A percentile compares a stretch with the other conserved stretches of the same genome.
These are phyloP conservation scores for Diaporthe ampelina DNA, from an alignment of 2,329 filamentous ascomycete species.

Conservation along the genomic window DNA sequence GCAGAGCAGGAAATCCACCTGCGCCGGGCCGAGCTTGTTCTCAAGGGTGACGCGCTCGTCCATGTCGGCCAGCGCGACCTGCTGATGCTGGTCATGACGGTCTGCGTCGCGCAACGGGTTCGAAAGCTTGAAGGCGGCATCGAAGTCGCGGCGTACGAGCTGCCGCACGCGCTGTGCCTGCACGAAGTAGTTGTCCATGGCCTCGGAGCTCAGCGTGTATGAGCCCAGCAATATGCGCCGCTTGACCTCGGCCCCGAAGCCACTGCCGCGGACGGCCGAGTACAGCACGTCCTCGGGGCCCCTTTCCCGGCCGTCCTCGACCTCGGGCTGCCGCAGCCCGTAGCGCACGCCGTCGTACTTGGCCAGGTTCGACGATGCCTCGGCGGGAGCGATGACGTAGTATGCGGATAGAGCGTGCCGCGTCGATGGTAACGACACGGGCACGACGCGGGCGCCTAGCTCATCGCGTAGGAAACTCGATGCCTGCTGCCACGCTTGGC, in stretches of 20 bases:
- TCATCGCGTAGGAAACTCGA: conserved; percentile 69
- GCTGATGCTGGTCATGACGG: conserved; percentile 48
- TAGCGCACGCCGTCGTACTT: conserved; percentile 99
- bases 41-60: conserved; percentile 64
- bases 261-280: conserved; percentile 78
- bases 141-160: conserved; percentile 88
- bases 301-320: conserved; percentile 55
- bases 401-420: conserved; percentile 91
- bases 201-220: conserved; percentile 89
- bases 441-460: conserved; percentile 79
- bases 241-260: conserved; percentile 88
- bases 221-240: conserved; percentile 90
- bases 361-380: conserved; percentile 94
- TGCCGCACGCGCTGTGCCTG: conserved; percentile 91
- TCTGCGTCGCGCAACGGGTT: conserved; percentile 74
- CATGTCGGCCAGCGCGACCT: conserved; percentile 74
- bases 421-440: conserved; percentile 86
- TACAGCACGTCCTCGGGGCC: conserved; percentile 78
- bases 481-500: conserved; percentile 75
- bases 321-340: conserved; percentile 41
- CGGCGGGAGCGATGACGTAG: conserved; percentile 94
- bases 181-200: conserved; percentile 96
- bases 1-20: conserved; percentile 88
- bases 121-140: conserved; percentile 77
- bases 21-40: conserved; percentile 69